Percentiles rank a stretch among this genome's conserved stretches.
Evolutionary conservation across 2,329 filamentous ascomycete genomes (phyloP).

Genomic region (Fusarium sambucinum): DNA sequence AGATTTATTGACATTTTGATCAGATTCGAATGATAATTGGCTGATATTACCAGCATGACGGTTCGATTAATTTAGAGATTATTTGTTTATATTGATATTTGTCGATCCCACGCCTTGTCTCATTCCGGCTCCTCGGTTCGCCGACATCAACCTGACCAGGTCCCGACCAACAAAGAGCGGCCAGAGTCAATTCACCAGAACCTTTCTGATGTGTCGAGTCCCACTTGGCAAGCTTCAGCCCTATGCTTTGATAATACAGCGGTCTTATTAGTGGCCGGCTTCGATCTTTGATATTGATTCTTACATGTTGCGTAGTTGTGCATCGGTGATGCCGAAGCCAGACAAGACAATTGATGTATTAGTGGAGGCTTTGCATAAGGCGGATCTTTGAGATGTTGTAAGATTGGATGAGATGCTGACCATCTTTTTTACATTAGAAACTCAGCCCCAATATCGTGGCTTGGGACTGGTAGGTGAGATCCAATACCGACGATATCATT

Average conservation of each 20-base stretch:
- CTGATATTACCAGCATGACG: constrained; percentile 13
- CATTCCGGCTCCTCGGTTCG: constrained; percentile 24
- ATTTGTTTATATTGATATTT: background rate
- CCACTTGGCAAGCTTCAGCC: constrained; percentile 42
- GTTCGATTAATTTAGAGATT: constrained; percentile 23
- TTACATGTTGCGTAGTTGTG: constrained; percentile 13
- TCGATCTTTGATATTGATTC: constrained; percentile 8
- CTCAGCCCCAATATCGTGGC: constrained; percentile 38
- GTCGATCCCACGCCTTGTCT: constrained; percentile 38
- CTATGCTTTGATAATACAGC: constrained; percentile 37
- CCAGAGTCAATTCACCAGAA: constrained; percentile 13
- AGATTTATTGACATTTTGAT: constrained; percentile 19
- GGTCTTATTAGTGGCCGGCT: constrained; percentile 26
- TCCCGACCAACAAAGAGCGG: background rate
- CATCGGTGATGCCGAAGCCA: constrained; percentile 18
- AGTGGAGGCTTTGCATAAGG: constrained; percentile 29
- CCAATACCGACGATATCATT: background rate
- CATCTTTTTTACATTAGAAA: constrained; percentile 14
- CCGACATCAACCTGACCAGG: constrained; percentile 7
- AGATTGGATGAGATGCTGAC: constrained; percentile 35
- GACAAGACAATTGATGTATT: background rate
- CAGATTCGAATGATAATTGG: constrained; percentile 30
- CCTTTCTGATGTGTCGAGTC: constrained; percentile 28
- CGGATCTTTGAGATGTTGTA: constrained; percentile 22
- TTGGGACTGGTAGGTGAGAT: constrained; percentile 16